Evolutionary conservation across 1,139 yeast genomes (phyloP).

Genomic region (Geotrichum carabidarum): DNA sequence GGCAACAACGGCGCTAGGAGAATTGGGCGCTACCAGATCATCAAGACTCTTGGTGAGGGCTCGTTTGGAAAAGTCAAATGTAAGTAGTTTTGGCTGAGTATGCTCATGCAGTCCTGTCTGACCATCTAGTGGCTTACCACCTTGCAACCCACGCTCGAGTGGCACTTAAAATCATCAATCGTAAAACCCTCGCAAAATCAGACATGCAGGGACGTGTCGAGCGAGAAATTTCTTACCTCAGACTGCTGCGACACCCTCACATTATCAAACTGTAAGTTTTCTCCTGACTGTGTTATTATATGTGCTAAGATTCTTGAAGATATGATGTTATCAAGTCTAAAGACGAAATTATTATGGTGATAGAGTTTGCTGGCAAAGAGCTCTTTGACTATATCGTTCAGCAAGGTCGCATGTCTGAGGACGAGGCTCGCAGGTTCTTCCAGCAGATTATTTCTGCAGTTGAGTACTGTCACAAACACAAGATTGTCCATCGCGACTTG

Average conservation of each 20-base stretch:
- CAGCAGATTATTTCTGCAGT: slow-evolving; percentile 98
- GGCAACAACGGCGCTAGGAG: slow-evolving; percentile 34
- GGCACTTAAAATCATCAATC: slow-evolving; percentile 88
- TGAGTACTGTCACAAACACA: slow-evolving; percentile 95
- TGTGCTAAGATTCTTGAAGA: not conserved
- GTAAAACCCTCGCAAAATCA: slow-evolving; percentile 87
- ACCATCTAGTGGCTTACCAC: slow-evolving; percentile 65
- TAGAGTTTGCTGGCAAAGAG: slow-evolving; percentile 95
- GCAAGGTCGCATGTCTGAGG: slow-evolving; percentile 89
- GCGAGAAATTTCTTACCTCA: slow-evolving; percentile 84
- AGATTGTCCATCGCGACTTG: slow-evolving; percentile 93
- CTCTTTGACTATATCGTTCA: slow-evolving; percentile 94
- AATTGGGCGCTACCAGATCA: slow-evolving; percentile 90
- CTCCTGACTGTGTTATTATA: not conserved
- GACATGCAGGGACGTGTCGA: slow-evolving; percentile 98
- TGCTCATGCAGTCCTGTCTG: not conserved
- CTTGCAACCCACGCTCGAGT: slow-evolving; percentile 88
- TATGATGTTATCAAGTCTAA: slow-evolving; percentile 95
- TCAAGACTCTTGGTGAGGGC: slow-evolving; percentile 94
- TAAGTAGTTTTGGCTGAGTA: slow-evolving; percentile 16
- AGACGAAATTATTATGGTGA: slow-evolving; percentile 96
- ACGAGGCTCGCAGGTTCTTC: slow-evolving; percentile 89
- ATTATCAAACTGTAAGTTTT: slow-evolving; percentile 62
- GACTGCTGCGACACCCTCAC: slow-evolving; percentile 91
- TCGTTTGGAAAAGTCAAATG: slow-evolving; percentile 93